Evolutionary conservation across 129 eudicot genomes (phyloP).

Genomic region (Flaveria sonorensis): DNA sequence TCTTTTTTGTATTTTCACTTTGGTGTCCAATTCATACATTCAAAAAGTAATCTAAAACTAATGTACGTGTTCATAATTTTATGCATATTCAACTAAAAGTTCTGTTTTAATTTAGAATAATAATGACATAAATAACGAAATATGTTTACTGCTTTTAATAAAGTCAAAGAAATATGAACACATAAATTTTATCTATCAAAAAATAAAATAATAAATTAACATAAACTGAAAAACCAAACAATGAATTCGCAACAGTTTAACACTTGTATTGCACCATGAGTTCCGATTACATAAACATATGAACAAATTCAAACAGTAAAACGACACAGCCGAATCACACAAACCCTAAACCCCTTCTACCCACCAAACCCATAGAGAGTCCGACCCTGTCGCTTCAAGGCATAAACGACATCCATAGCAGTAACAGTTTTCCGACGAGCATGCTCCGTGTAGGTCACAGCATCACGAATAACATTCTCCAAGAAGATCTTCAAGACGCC

Average conservation of each 20-base stretch:
- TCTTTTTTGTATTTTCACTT: no score
- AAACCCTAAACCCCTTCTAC: background rate
- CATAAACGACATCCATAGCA: constrained; percentile 22
- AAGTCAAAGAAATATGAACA: no score
- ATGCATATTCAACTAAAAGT: no score
- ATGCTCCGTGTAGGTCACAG: constrained; percentile 17
- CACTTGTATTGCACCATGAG: background rate
- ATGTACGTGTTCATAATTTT: no score
- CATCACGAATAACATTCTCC: constrained; percentile 19
- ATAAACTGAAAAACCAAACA: background rate
- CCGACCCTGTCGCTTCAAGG: constrained; percentile 14
- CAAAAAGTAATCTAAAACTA: no score
- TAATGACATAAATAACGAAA: no score
- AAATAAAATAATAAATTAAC: background rate
- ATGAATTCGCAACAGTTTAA: background rate
- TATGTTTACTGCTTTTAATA: no score
- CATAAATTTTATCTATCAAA: no score
- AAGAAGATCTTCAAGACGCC: constrained; percentile 14
- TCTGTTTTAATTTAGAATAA: no score
- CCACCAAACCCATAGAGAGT: constrained; percentile 24
- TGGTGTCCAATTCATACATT: no score
- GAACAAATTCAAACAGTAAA: background rate
- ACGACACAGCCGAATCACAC: background rate
- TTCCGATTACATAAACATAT: background rate
- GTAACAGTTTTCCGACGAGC: constrained; percentile 21